A percentile compares a stretch with the other conserved stretches of the same genome.
Evolutionary conservation across 2,329 filamentous ascomycete genomes (phyloP).

Genomic region (Ophiostoma himal-ulmi): DNA sequence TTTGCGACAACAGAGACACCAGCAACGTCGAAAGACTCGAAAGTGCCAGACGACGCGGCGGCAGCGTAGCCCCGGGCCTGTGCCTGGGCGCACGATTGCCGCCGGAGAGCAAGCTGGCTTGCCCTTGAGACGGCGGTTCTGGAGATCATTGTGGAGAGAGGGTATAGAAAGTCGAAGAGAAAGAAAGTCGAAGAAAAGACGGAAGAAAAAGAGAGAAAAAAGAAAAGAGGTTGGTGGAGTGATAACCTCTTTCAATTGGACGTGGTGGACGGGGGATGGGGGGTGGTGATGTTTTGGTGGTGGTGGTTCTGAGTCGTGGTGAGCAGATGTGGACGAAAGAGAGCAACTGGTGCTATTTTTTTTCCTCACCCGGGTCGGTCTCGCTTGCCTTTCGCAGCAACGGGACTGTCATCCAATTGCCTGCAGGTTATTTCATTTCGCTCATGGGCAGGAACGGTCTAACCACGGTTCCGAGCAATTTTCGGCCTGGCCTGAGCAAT

Average conservation of each 20-base stretch:
- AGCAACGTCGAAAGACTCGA: constrained; percentile 77
- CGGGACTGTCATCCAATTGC: constrained; percentile 31
- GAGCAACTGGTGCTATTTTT: constrained; percentile 24
- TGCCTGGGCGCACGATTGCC: constrained; percentile 32
- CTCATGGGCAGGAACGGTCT: constrained; percentile 9
- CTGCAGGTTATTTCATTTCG: constrained; percentile 28
- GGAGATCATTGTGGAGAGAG: constrained; percentile 47
- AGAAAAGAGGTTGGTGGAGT: constrained; percentile 14
- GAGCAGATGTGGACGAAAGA: constrained; percentile 15
- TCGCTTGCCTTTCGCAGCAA: constrained; percentile 2
- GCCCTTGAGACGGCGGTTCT: constrained; percentile 55
- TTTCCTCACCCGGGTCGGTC: constrained; percentile 13
- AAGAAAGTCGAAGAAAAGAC: constrained; percentile 33
- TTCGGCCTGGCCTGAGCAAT: constrained; percentile 26
- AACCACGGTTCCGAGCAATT: constrained; percentile 28
- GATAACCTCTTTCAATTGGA: constrained; percentile 40
- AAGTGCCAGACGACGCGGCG: constrained; percentile 62
- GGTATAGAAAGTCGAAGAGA: constrained; percentile 34
- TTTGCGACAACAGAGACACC: constrained; percentile 90
- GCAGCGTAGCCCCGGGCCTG: constrained; percentile 50
- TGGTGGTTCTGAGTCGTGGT: constrained; percentile 15
- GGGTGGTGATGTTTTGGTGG: constrained; percentile 29
- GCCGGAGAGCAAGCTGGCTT: constrained; percentile 53
- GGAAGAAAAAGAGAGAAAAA: constrained; percentile 4
- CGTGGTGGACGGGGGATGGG: constrained; percentile 30